Percentiles rank a stretch among this genome's conserved stretches.
phyloP scores from a whole-genome alignment of 208 protist genomes.

The Trypanosoma caninum region DNA sequence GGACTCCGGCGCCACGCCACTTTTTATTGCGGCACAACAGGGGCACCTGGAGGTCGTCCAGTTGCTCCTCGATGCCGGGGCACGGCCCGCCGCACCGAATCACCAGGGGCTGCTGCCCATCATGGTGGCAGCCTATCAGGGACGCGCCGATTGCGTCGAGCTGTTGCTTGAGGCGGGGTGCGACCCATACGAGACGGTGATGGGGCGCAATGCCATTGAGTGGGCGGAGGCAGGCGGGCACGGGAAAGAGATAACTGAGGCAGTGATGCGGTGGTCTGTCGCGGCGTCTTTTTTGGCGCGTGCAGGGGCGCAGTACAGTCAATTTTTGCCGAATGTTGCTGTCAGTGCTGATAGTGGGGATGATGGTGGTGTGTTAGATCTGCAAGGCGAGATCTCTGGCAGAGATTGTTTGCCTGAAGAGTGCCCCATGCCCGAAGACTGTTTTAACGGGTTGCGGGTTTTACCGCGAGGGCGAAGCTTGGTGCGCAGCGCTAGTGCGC shows the following conservation, averaged over 20 bases:
- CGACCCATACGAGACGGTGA: constrained; percentile 12
- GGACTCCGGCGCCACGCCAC: constrained; percentile 21
- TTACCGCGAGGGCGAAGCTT: no score
- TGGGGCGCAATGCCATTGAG: constrained; percentile 19
- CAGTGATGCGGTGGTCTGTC: background rate
- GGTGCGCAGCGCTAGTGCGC: no score
- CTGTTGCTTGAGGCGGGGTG: constrained; percentile 21
- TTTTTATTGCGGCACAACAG: constrained; percentile 32
- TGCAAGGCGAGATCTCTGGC: background rate
- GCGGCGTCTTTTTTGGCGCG: background rate
- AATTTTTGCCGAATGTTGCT: no score
- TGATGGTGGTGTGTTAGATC: background rate
- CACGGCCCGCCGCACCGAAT: constrained; percentile 4
- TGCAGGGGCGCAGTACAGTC: background rate
- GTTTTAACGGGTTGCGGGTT: no score
- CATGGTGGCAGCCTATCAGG: constrained; percentile 38
- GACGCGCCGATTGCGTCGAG: constrained; percentile 19
- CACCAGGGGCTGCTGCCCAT: constrained; percentile 31
- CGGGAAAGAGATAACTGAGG: constrained; percentile 1
- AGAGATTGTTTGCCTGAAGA: no score
- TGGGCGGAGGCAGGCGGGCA: constrained; percentile 27
- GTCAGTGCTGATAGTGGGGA: background rate
- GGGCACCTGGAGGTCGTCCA: constrained; percentile 15
- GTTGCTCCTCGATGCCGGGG: constrained; percentile 13
- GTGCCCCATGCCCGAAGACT: no score